Base-by-base conservation (phyloP, 345 rosid genomes). In the Eucalyptus tenuipes region DNA sequence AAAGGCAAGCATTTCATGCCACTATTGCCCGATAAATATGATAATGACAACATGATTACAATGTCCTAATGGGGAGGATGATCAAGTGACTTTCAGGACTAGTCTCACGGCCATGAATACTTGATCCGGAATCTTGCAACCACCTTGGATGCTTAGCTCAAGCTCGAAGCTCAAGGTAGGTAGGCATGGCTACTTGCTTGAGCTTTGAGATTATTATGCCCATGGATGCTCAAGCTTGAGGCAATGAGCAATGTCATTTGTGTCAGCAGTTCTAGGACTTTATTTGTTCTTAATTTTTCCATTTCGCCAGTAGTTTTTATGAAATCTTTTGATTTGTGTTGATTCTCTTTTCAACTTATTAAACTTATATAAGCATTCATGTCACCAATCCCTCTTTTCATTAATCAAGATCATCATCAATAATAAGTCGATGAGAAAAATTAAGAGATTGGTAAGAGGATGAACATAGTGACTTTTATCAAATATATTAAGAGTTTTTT, bases 391-490 rank as follows among this genome's bases (percentile, higher is more conserved):
- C 4, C 10, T 59, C 31, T 27, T 59, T 59, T 59, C 61, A 59
- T 24, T 25, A 1, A 25, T 61, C 5, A 0, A 61, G n/a, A n/a
- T n/a, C 0, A 5, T 61, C 8, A 29, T 29, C 17, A 7, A 61
- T 0, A 29, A 0, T 27, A 61, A n/a, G 15, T 61, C 1, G 0
- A 29, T 29, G 1, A 64, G n/a, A 29, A 64, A 64, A 64, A 29
- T 13, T 12, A 59, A 25, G n/a, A 25, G 20, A 64, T 64, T n/a
- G 17, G 2, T 64, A 64, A n/a, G 18, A n/a, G 40, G 3, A n/a
- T 0, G 2, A 15, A 14, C 0, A 6, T 4, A 0, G 40, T 7
- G 10, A 7, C 5, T 64, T 64, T 13, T 64, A 1, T 0, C 31
- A 64, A 29, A 61, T 61, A 29, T 29, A 61, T 61, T 7, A 31